Evolutionary conservation across 768 basidiomycete species (phyloP).

Genomic region (Porpolomopsis calyptriformis): DNA sequence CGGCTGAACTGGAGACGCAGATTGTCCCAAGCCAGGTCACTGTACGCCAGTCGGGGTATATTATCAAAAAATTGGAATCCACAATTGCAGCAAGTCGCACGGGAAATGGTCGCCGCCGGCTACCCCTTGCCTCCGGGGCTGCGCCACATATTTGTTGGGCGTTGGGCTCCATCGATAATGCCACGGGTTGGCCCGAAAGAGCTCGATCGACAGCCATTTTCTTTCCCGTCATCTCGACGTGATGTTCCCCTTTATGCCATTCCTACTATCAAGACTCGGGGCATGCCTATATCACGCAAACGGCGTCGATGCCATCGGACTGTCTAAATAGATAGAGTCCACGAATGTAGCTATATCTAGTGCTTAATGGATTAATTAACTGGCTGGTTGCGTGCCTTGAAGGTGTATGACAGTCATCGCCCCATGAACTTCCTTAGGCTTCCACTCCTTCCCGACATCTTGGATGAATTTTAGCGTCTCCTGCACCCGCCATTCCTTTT

Average conservation of each 20-base stretch:
- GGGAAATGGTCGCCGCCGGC: slow-evolving; percentile 30
- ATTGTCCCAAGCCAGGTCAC: slow-evolving; percentile 17
- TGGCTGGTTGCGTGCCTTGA: slow-evolving; percentile 23
- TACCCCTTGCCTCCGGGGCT: slow-evolving; percentile 31
- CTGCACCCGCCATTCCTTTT: slow-evolving; percentile 36
- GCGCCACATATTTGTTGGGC: slow-evolving; percentile 30
- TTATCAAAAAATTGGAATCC: slow-evolving; percentile 21
- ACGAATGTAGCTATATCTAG: too few relatives aligned
- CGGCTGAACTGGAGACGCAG: slow-evolving; percentile 23
- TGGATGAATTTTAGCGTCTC: slow-evolving; percentile 31
- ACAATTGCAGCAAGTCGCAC: slow-evolving; percentile 26
- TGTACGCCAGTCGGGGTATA: slow-evolving; percentile 20
- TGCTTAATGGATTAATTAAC: slow-evolving; percentile 9
- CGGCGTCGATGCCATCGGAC: neutral
- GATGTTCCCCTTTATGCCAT: neutral
- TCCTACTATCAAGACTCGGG: slow-evolving; percentile 2
- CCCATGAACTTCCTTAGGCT: slow-evolving; percentile 28
- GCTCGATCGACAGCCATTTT: slow-evolving; percentile 6
- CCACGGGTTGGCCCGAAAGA: neutral
- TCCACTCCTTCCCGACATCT: slow-evolving; percentile 48
- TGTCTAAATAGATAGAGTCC: too few relatives aligned
- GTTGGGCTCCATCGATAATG: neutral
- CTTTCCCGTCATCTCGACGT: neutral
- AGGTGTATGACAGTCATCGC: slow-evolving; percentile 34
- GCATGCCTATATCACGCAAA: slow-evolving; percentile 2